Evolutionary conservation across 2,329 filamentous ascomycete species (phyloP), one percentile per base, ranked within the genome.

Genomic region (Colletotrichum limetticola): DNA sequence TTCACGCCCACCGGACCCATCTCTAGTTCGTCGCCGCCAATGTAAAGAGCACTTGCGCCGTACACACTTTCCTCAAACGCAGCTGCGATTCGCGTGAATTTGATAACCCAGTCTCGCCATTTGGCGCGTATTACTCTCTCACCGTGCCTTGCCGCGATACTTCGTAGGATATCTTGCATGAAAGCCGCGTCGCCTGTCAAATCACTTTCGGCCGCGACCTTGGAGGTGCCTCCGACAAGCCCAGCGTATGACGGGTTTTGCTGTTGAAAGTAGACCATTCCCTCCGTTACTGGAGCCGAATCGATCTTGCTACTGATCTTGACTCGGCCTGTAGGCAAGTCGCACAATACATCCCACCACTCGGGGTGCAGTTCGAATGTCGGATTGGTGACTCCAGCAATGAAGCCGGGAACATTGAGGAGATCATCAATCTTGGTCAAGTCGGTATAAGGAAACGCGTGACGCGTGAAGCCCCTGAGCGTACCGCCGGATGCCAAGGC

Each of bases 311-410:
- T 94, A 79, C 94, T 97, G 78, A 99, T 98, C 83, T 97, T 97
- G 87, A 99, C 95, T 56, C 95, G 92, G 11, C 97, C 97, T 1
- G 92, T 96, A 0, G 95, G 93, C 55, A 99, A 86, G 82, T 99
- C 97, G 82, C 97, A 99, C 14, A 99, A 88, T 11, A 99, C 85
- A 82, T 99, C 97, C 97, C 97, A 99, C 97, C 97, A 99, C 80
- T 98, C 95, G 0, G 94, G 94, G 79, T 98, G 96, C 79, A 95
- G 91, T 74, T 96, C 95, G 81, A 99, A 99, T 0, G 95, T 96
- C 6, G 97, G 97, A 80, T 99, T 99, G 1, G 96, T 99, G 53
- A 99, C 97, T 70, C 97, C 97, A 3, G 97, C 97, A 78, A 99
- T 98, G 83, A 99, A 99, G 2, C 97, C 97, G 7, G 97, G 96